Evolutionary conservation across 805 yeast genomes (phyloP).

Genomic region (Yamadazyma olivae): DNA sequence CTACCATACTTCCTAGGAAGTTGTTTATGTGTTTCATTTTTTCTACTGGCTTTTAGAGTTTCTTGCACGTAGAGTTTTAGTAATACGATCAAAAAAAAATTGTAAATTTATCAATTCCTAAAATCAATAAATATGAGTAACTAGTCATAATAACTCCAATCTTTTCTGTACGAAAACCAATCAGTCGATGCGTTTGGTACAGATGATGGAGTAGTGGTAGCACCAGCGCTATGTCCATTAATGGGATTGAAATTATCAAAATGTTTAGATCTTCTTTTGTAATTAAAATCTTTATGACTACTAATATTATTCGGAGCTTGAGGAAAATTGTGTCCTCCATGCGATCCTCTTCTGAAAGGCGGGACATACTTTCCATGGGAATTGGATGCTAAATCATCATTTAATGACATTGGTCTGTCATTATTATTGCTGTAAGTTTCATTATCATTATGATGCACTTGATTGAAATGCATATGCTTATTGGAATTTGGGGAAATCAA

Average conservation of each 20-base stretch:
- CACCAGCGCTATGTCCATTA: slow-evolving; percentile 2
- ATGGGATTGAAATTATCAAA: slow-evolving; percentile 1
- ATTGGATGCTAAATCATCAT: slow-evolving; percentile 12
- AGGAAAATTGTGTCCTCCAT: slow-evolving; percentile 5
- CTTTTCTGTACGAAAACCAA: slow-evolving; percentile 23
- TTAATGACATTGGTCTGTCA: slow-evolving; percentile 12
- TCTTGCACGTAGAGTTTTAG: no score
- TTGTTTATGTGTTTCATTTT: no score
- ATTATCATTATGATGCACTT: slow-evolving; percentile 3
- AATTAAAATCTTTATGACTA: slow-evolving; percentile 3
- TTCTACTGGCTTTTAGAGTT: no score
- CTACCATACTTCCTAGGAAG: no score
- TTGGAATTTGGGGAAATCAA: no score
- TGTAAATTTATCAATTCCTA: background rate
- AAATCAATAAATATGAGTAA: no score
- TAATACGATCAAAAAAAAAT: background rate
- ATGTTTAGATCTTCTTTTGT: slow-evolving; percentile 1
- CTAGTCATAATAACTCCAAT: slow-evolving; percentile 26
- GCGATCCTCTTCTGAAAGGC: slow-evolving; percentile 63
- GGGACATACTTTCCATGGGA: slow-evolving; percentile 63
- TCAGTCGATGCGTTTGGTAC: slow-evolving; percentile 13
- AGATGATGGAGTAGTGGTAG: slow-evolving; percentile 3
- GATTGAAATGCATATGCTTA: background rate
- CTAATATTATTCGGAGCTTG: background rate
- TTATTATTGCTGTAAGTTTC: background rate